These are phyloP conservation scores for Coniferiporia weirii DNA, from an alignment of 1,284 basidiomycete genomes.

Conservation along the genomic window DNA sequence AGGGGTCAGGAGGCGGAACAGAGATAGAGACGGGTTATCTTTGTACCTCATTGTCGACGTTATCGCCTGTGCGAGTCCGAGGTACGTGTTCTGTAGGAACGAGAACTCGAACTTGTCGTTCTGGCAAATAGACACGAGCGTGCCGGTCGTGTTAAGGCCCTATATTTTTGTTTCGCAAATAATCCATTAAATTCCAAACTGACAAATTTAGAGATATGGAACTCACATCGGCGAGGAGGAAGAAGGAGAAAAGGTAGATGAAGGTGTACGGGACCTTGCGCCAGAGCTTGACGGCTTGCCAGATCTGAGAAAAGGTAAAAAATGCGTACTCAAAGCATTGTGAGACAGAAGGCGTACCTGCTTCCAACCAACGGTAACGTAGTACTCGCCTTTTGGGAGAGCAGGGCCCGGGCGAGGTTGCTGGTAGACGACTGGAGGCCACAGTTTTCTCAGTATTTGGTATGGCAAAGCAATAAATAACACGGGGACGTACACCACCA, in stretches of 20 bases:
- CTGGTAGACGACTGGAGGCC: conserved; percentile 47
- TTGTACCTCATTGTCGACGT: conserved; percentile 51
- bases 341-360: conserved; percentile 38
- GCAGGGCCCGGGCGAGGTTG: conserved; percentile 68
- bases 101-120: conserved; percentile 72
- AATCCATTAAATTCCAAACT: neutral
- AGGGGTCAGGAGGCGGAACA: conserved; percentile 1
- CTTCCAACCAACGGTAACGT: conserved; percentile 77
- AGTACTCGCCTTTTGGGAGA: conserved; percentile 65
- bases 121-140: conserved; percentile 70
- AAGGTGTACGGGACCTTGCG: conserved; percentile 73
- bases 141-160: conserved; percentile 76
- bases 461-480: neutral
- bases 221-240: conserved; percentile 70
- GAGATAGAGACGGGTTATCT: neutral
- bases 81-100: conserved; percentile 73
- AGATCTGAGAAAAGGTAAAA: conserved; percentile 44
- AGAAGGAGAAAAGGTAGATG: conserved; percentile 68
- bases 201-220: conserved; percentile 21
- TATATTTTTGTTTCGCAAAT: conserved; percentile 25
- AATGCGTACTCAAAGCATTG: neutral
- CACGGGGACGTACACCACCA: conserved; percentile 68
- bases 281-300: conserved; percentile 63
- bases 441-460: neutral
- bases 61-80: conserved; percentile 67